A percentile compares a stretch with the other conserved stretches of the same genome.
Evolutionary conservation across 306 rosid genomes (phyloP).

Genomic region (Benincasa hispida): DNA sequence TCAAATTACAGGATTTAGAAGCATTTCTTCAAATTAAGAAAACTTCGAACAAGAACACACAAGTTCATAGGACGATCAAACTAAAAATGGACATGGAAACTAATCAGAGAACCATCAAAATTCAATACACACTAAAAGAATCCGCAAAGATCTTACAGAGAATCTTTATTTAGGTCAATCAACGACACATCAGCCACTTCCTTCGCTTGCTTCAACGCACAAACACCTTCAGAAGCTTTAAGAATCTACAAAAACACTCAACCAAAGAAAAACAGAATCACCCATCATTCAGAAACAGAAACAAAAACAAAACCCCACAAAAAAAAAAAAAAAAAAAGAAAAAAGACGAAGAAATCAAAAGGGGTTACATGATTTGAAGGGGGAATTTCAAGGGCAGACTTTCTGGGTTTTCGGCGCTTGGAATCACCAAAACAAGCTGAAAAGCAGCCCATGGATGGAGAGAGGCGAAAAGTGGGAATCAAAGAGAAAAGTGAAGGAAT

Average conservation of each 20-base stretch:
- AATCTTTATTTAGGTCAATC: constrained; percentile 13
- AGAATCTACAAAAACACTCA: constrained; percentile 13
- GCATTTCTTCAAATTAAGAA: neutral
- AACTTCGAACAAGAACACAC: no score
- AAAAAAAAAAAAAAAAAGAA: no score
- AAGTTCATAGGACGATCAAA: neutral
- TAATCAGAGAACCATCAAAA: neutral
- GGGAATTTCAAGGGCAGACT: neutral
- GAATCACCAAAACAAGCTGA: constrained; percentile 26
- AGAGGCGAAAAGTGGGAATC: neutral
- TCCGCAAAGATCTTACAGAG: constrained; percentile 28
- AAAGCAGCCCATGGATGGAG: constrained; percentile 27
- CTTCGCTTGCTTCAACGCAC: constrained; percentile 9
- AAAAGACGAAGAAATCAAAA: neutral
- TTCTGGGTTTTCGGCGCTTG: constrained; percentile 22
- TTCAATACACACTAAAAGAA: neutral
- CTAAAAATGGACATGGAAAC: neutral
- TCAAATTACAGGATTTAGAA: neutral
- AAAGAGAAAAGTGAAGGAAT: neutral
- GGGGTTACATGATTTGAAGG: constrained; percentile 15
- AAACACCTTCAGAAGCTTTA: constrained; percentile 19
- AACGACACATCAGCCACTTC: constrained; percentile 16
- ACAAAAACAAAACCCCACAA: neutral
- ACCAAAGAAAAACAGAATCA: neutral
- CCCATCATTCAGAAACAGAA: neutral